Percentiles rank a stretch among this genome's conserved stretches.
Conservation (phyloP, 2,329 filamentous ascomycete species). For the Penicillium corylophilum region DNA sequence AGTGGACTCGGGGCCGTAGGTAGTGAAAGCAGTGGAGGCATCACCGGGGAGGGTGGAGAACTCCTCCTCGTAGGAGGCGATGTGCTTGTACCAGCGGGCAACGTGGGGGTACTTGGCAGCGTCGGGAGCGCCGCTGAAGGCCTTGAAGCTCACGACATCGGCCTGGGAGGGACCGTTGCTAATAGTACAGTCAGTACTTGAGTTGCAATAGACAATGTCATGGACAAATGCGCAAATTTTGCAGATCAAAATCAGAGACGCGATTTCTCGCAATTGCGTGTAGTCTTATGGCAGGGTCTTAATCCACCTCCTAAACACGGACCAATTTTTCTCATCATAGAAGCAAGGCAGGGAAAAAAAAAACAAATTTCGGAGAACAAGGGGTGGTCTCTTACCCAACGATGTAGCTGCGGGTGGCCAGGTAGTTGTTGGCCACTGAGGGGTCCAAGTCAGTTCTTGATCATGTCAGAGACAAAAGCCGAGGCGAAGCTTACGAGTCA, state of each 20-base stretch:
- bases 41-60: constrained; percentile 90
- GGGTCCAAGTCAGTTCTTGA: constrained; percentile 33
- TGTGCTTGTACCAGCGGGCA: constrained; percentile 99
- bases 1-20: constrained; percentile 81
- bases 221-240: constrained; percentile 2
- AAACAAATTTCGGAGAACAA: not conserved
- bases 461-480: constrained; percentile 18
- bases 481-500: constrained; percentile 53
- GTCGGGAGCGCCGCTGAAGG: constrained; percentile 71
- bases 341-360: constrained; percentile 29
- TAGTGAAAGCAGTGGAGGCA: constrained; percentile 80
- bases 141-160: constrained; percentile 95
- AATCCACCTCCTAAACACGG: constrained; percentile 94
- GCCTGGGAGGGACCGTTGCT: constrained; percentile 79
- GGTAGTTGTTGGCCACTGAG: constrained; percentile 45
- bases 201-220: constrained; percentile 1
- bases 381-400: constrained; percentile 63
- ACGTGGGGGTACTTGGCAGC: constrained; percentile 88
- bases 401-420: constrained; percentile 71
- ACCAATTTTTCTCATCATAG: constrained; percentile 86
- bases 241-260: constrained; percentile 64
- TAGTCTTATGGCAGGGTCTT: constrained; percentile 86
- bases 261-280: constrained; percentile 69
- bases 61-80: constrained; percentile 86
- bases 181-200: constrained; percentile 16